Base-by-base conservation (phyloP, 176 grass and related monocot species). In the Musa schizocarpa region DNA sequence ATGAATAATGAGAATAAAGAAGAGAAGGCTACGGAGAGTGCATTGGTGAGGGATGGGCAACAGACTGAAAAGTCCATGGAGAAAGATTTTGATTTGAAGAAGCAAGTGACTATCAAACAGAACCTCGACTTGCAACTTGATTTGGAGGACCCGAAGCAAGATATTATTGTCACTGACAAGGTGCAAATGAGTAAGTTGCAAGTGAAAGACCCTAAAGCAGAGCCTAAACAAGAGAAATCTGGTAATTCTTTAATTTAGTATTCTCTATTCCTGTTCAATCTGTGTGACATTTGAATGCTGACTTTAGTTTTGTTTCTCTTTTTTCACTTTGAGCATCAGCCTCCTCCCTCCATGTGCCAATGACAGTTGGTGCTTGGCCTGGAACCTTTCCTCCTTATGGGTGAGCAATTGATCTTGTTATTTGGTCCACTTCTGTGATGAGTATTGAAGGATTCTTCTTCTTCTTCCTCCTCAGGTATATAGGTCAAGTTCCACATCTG, bases 171-270 rank as follows among this genome's bases (percentile, higher is more conserved):
- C 61, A 81, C 82, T 1, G 77, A 85, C 48, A 92, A 89, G 69
- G 80, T 81, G 1, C 87, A 81, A 73, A 73, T 63, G 13, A 82
- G 83, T 59, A 87, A 77, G 67, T 81, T 87, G 52, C 85, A 89
- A 25, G 49, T 68, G 1, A 98, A 82, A 78, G n/a, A 85, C 53
- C 23, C 75, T 19, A 94, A 99, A 77, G 61, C 81, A n/a, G 96
- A 99, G 71, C 63, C 79, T 54, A 99, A 88, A 79, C 86, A 88
- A 62, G 96, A 99, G 68, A 99, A 99, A 81, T 68, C 88, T 58
- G 76, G 96, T 95, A 76, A 20, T 71, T 63, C 9, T 6, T 61
- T 9, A 75, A 68, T 23, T 53, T 54, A 68, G 54, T 76, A 13
- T 67, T 74, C 2, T 24, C 77, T 72, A 23, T 19, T 65, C 52